Percentiles rank a stretch among this genome's conserved stretches.
phyloP scores from a whole-genome alignment of 495 filamentous ascomycete genomes.

The Podospora comata region DNA sequence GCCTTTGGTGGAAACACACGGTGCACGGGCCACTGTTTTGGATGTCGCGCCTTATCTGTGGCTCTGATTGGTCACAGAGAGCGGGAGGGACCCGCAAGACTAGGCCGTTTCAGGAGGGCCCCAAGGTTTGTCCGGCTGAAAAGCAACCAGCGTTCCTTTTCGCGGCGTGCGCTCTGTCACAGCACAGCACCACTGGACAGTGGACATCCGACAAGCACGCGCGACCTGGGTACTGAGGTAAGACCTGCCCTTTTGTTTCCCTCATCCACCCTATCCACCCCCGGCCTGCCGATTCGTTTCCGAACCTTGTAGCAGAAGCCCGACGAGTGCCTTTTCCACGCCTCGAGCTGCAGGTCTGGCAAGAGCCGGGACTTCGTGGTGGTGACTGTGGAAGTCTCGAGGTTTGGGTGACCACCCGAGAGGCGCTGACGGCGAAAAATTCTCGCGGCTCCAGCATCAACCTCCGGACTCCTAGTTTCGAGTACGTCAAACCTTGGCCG shows the following conservation, averaged over 20 bases:
- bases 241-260: constrained; percentile 38
- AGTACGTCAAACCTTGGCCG: constrained; percentile 29
- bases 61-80: constrained; percentile 22
- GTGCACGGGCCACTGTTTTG: not conserved
- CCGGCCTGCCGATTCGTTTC: constrained; percentile 31
- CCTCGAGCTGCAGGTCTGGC: constrained; percentile 25
- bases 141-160: constrained; percentile 14
- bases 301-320: not conserved
- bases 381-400: constrained; percentile 22
- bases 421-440: constrained; percentile 21
- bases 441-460: constrained; percentile 28
- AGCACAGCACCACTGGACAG: constrained; percentile 25
- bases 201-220: constrained; percentile 36
- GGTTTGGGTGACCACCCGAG: constrained; percentile 2
- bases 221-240: constrained; percentile 39
- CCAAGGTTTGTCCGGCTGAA: constrained; percentile 28
- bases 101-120: constrained; percentile 21
- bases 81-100: constrained; percentile 18
- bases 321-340: constrained; percentile 14
- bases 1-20: not conserved
- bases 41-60: constrained; percentile 12
- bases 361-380: constrained; percentile 18
- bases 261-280: constrained; percentile 33
- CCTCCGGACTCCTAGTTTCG: constrained; percentile 4
- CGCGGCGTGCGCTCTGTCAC: constrained; percentile 23